Evolutionary conservation across 208 protist genomes (phyloP), one percentile per base, ranked within the genome.

Genomic region (Angomonas deanei): DNA sequence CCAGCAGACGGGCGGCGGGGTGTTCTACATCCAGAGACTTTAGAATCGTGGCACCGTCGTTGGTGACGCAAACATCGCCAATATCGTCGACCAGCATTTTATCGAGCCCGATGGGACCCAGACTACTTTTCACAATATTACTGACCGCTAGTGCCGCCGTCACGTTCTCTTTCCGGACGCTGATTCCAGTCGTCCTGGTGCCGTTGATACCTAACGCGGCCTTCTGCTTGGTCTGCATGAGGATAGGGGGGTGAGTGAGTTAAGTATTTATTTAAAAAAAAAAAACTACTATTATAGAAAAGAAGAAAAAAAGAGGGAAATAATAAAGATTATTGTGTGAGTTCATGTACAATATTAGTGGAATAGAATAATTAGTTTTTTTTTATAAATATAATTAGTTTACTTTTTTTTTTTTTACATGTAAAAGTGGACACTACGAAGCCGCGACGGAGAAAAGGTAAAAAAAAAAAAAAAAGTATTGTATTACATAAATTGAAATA

Each of bases 71-170:
- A 17, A 99, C 97, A 76, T 99, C 99, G 60, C 99, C 99, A 68
- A 99, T 86, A 58, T 99, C 97, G 72, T 99, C 98, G 2, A 99
- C 98, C 6, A 99, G 79, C 98, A 99, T 99, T 84, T 99, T 99
- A 78, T 99, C 99, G 11, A 99, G 89, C 1, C 99, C 99, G 48
- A 99, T 93, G 30, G 99, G 99, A 50, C 99, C 99, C 19, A 99
- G 89, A 8, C 98, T 99, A n/a, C 94, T 98, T 78, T 99, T 99
- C 28, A 99, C 94, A 57, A 99, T 96, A 70, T 99, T 99, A 30
- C 98, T 92, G 49, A 99, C 88, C 1, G 98, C 97, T 38, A 97
- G 50, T 17, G 87, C 92, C 1, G 98, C 99, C 17, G 88, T 98
- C 31, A 99, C 97, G 75, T 99, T 99, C 78, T 99, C 96, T 30